A percentile compares a stretch with the other conserved stretches of the same genome.
Evolutionary conservation across 805 yeast species (phyloP).

Genomic region (Suhomyces faveliae): DNA sequence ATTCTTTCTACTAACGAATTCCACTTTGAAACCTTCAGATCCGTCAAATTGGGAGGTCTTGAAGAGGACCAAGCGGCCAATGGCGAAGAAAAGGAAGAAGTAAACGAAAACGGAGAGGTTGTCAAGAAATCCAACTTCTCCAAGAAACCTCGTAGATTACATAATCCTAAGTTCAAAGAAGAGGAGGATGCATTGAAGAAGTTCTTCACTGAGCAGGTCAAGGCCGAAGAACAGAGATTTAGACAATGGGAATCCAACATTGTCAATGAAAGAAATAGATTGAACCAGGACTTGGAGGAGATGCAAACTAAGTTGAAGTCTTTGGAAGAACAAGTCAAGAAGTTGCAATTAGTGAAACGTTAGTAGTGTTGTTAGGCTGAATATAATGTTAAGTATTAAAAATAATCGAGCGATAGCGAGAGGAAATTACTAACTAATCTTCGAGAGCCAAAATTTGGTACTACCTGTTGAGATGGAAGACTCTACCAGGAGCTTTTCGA

Average conservation of each 20-base stretch:
- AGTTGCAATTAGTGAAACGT: constrained; percentile 43
- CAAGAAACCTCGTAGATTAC: constrained; percentile 55
- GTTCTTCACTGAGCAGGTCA: constrained; percentile 93
- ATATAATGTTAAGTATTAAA: too few relatives aligned
- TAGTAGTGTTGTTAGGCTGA: too few relatives aligned
- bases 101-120: constrained; percentile 26
- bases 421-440: too few relatives aligned
- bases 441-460: too few relatives aligned
- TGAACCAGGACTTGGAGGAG: constrained; percentile 90
- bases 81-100: constrained; percentile 29
- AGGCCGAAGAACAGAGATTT: constrained; percentile 94
- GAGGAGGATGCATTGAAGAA: constrained; percentile 93
- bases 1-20: constrained; percentile 75
- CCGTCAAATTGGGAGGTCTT: constrained; percentile 56
- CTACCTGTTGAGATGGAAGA: too few relatives aligned
- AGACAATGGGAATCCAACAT: constrained; percentile 98
- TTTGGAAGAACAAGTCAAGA: constrained; percentile 73
- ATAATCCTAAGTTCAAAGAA: constrained; percentile 91
- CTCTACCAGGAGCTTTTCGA: too few relatives aligned
- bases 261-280: constrained; percentile 89
- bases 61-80: constrained; percentile 24
- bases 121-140: constrained; percentile 24
- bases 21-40: constrained; percentile 79
- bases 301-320: constrained; percentile 74
- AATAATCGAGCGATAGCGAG: not conserved